Evolutionary conservation across 345 rosid species (phyloP).

Genomic region (Dimocarpus longan): DNA sequence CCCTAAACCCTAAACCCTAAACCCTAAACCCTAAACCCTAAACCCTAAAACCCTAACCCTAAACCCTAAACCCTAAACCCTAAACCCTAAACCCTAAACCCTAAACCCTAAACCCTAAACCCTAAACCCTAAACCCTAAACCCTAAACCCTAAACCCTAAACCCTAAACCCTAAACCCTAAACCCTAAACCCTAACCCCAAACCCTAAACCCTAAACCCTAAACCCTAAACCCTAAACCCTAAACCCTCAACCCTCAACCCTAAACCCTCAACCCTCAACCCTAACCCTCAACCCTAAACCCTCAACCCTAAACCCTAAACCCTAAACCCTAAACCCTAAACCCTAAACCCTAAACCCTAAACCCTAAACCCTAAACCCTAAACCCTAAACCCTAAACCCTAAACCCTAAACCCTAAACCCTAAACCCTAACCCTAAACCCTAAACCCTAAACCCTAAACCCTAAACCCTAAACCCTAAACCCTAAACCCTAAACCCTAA

Average conservation of each 20-base stretch:
- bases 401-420: slow-evolving; percentile 22
- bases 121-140: slow-evolving; percentile 22
- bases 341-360: slow-evolving; percentile 23
- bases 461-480: slow-evolving; percentile 23
- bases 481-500: slow-evolving; percentile 25
- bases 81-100: slow-evolving; percentile 19
- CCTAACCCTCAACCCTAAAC: too few species aligned
- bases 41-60: slow-evolving; percentile 23
- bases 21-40: slow-evolving; percentile 30
- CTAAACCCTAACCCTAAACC: slow-evolving; percentile 19
- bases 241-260: too few species aligned
- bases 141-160: slow-evolving; percentile 22
- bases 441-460: slow-evolving; percentile 27
- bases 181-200: too few species aligned
- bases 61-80: slow-evolving; percentile 24
- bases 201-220: slow-evolving; percentile 24
- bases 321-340: slow-evolving; percentile 22
- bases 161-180: slow-evolving; percentile 22
- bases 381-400: slow-evolving; percentile 24
- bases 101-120: slow-evolving; percentile 14
- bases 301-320: too few species aligned
- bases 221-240: slow-evolving; percentile 25
- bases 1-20: slow-evolving; percentile 30
- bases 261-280: too few species aligned
- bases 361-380: slow-evolving; percentile 24